phyloP scores from a whole-genome alignment of 2,329 filamentous ascomycete species.

The Mollisia scopiformis region DNA sequence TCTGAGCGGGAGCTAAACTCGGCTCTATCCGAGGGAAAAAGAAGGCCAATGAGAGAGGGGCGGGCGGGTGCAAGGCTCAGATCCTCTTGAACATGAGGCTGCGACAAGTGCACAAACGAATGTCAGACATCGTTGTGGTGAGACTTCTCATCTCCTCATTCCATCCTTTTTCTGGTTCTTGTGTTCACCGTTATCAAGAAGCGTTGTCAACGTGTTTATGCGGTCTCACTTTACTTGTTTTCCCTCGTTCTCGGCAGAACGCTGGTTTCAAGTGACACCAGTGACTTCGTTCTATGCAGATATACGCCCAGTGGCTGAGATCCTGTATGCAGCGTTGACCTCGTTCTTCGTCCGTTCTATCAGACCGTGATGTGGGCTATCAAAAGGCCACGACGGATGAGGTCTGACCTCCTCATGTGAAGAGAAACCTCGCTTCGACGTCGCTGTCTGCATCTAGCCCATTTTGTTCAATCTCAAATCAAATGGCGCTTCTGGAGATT shows the following conservation, averaged over 20 bases:
- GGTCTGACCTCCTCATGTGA: background rate
- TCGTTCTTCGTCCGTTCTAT: background rate
- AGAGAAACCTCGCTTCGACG: background rate
- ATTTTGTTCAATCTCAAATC: background rate
- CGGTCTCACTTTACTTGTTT: background rate
- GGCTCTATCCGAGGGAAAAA: slow-evolving; percentile 3
- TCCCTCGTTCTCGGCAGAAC: background rate
- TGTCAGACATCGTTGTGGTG: background rate
- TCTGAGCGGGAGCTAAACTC: slow-evolving; percentile 15
- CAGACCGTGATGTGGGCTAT: background rate
- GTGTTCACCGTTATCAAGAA: background rate
- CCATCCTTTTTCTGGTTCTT: background rate
- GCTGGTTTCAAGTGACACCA: background rate
- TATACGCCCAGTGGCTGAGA: no score
- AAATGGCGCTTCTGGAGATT: background rate
- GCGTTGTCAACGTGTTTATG: background rate
- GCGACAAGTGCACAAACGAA: slow-evolving; percentile 1
- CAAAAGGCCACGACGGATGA: background rate
- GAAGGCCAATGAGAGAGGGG: slow-evolving; percentile 9
- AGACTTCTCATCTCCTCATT: background rate
- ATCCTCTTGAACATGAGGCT: slow-evolving; percentile 9
- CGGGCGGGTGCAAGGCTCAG: background rate
- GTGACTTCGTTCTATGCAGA: background rate
- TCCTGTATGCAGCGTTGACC: background rate
- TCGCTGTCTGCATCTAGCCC: background rate